Base-by-base conservation (phyloP, 305 asterid species). In the Coffea humblotiana region DNA sequence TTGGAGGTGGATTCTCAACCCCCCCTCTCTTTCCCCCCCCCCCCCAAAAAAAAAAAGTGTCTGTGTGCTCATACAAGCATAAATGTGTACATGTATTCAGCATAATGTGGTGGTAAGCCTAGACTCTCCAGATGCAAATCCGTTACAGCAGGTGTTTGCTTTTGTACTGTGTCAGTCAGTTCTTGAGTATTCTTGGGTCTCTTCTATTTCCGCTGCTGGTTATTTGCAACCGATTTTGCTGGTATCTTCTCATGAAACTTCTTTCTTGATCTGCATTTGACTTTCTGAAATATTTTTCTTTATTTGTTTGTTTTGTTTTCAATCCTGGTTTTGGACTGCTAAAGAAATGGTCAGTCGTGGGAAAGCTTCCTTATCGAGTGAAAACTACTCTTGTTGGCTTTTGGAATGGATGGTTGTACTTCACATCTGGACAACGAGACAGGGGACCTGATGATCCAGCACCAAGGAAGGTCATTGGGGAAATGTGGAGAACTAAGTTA, bases 361-460 rank as follows among this genome's bases (percentile, higher is more conserved):
- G 99, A 63, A 96, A 92, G 84, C 95, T 96, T 73, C 99, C 99
- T 32, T 96, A 84, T 79, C 94, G 98, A n/a, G 96, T 96, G 74
- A 96, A 96, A 83, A 94, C 99, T 37, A 94, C 98, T 56, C 92
- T 96, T 56, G 97, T 92, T 13, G 98, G 99, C 45, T 91, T 90
- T 83, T 96, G 99, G 99, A 82, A 94, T 4, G 99, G 99, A 77
- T 90, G 92, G 97, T 43, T 94, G 88, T 94, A 96, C 85, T 96
- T 94, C 81, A 92, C 97, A 51, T 96, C 99, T 9, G 99, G 99
- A 79, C 99, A 96, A 84, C 90, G 99, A 79, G 99, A 96, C 83
- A 91, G 83, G 87, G 99, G 99, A 32, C 88, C 91, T 0, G 92
- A 90, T 29, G 90, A 96, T 87, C 99, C 99, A 45, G 86, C 94